Conservation (phyloP, 805 yeast species). For the Yamadazyma paraphyllophila region DNA sequence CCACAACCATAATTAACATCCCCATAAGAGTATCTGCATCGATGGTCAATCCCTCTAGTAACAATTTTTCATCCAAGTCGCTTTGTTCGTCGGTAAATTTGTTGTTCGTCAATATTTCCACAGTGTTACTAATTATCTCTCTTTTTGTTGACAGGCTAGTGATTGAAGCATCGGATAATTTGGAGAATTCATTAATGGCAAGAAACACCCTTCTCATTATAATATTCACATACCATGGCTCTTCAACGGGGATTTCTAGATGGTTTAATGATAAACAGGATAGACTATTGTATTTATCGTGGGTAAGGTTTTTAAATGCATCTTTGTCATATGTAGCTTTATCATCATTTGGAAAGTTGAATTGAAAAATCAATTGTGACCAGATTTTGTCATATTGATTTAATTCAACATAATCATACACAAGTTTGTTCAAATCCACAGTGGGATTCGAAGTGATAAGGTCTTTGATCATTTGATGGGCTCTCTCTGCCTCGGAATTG, state of each 20-base stretch:
- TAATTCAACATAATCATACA: conserved; percentile 71
- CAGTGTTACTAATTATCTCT: conserved; percentile 48
- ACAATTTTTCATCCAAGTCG: conserved; percentile 2
- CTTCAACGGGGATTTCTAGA: conserved; percentile 43
- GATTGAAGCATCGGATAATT: conserved; percentile 38
- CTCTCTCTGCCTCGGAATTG: conserved; percentile 32
- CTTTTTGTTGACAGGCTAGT: conserved; percentile 48
- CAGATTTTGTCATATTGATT: conserved; percentile 68
- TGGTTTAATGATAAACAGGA: conserved; percentile 48
- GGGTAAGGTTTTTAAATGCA: conserved; percentile 26
- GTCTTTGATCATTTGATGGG: conserved; percentile 28
- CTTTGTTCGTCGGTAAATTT: not conserved
- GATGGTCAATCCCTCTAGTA: conserved; percentile 31
- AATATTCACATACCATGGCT: conserved; percentile 39
- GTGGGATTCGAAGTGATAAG: conserved; percentile 34
- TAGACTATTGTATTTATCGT: conserved; percentile 31
- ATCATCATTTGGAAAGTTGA: conserved; percentile 24
- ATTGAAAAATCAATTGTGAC: conserved; percentile 43
- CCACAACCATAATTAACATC: conserved; percentile 66
- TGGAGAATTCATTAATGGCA: conserved; percentile 54
- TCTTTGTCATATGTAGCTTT: conserved; percentile 20
- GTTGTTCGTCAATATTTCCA: conserved; percentile 46
- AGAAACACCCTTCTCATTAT: conserved; percentile 40
- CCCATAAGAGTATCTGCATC: conserved; percentile 85
- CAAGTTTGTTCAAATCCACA: conserved; percentile 48